Evolutionary conservation across 768 basidiomycete species (phyloP), one percentile per base, ranked within the genome.

Genomic region (Lentinus brumalis): DNA sequence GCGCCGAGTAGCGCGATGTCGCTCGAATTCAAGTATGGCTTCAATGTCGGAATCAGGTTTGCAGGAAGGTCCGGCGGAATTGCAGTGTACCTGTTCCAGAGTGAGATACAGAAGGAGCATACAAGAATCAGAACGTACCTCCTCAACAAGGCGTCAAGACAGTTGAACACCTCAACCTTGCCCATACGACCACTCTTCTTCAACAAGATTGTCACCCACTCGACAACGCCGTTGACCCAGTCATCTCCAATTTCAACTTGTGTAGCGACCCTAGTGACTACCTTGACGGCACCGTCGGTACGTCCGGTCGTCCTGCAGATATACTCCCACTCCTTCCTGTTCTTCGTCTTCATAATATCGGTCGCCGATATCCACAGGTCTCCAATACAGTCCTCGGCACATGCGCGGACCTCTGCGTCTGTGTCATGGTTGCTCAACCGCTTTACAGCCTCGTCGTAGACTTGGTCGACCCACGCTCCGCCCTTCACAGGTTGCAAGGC

Each of bases 311-410:
- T 78, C 62, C 88, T 82, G 67, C 89, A 88, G 53, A 94, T 87
- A 29, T 80, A 83, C 45, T 91, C 89, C 92, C 92, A 94, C 67
- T 94, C 92, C 66, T 83, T 84, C 54, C 84, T 80, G 44, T 83
- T 83, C 71, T 88, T 89, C 1, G 75, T 71, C 64, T 74, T 81
- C 39, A 92, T 80, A 14, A 86, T 74, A 50, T 94, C 92, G 0
- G 90, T 87, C 1, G 94, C 93, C 65, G 87, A 88, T 53, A 93
- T 83, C 87, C 97, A 93, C 9, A 98, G 76, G 70, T 94, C 89
- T 1, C 89, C 95, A 46, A 96, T 82, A 51, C 86, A 86, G 35
- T 89, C 86, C 67, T 98, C 89, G 0, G 94, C 94, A 63, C 83
- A 86, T 29, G 83, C 81, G 40, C 94, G 85, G 21, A 98, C 93